Evolutionary conservation across 352 stramenopile genomes (phyloP), one percentile per base, ranked within the genome.

Genomic region (Phytophthora foliorum): DNA sequence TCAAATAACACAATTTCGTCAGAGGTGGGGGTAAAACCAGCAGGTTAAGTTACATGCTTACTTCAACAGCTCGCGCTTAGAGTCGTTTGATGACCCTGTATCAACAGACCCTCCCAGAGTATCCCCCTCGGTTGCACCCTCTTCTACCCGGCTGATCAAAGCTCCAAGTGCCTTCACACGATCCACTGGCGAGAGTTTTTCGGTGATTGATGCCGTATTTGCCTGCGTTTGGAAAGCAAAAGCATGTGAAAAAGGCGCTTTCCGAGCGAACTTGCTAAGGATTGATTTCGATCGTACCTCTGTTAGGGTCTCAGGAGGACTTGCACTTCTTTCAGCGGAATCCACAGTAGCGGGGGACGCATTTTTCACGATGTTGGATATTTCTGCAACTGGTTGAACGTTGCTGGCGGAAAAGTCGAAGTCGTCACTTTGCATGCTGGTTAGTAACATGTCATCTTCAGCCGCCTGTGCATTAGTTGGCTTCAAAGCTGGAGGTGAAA

Each of bases 51-150:
- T 3, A 51, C 27, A 17, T 2, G 49, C 70, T 31, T 69, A 91
- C 87, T 85, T 84, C 21, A 93, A 31, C 8, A 95, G 62, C 27
- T 95, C 85, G 9, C 78, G 82, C 58, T 92, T 93, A n/a, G 85
- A 88, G 4, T 90, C 81, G 4, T 56, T 72, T n/a, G 78, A 72
- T 21, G 79, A 84, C 2, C 67, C 72, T 7, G 48, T 76, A 17
- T 74, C 72, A 1, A 41, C 41, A 9, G 44, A 57, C 4, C 34
- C 50, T 13, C 64, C 70, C 48, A 91, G 53, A 4, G 72, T 78
- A 25, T 94, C 85, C 29, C 85, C 85, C 44, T 92, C 84, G 6
- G 49, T 71, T 6, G 77, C 73, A 16, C 83, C 81, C 63, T 87
- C 81, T 77, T 94, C 87, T 9, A 92, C 78, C 4, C 85, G 83